These are phyloP conservation scores for Trichophyton schoenleinii DNA, from an alignment of 2,329 filamentous ascomycete species.

Conservation along the genomic window DNA sequence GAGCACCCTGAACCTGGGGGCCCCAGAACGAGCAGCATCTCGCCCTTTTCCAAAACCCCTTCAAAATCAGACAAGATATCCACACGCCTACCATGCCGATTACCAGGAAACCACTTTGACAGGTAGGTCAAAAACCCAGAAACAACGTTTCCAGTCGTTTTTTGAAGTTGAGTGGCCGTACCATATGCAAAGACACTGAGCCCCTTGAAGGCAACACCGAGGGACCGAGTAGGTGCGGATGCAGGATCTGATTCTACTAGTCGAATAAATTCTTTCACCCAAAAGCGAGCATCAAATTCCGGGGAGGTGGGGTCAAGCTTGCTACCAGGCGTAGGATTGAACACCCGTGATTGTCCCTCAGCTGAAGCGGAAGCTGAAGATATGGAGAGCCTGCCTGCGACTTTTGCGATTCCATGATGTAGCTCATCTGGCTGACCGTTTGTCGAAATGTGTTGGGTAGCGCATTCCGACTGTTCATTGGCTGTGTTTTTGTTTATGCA, in stretches of 20 bases:
- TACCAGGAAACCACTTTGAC: conserved; percentile 11
- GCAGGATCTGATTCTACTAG: not conserved
- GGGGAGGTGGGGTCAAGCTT: not conserved
- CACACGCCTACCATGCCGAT: conserved; percentile 5
- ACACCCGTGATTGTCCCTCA: not conserved
- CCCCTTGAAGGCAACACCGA: conserved; percentile 27
- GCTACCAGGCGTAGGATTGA: not conserved
- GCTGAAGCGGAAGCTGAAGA: not conserved
- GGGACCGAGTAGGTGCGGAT: not conserved
- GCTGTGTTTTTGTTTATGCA: too few species aligned
- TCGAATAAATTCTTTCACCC: not conserved
- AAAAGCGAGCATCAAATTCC: not conserved
- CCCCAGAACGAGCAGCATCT: conserved; percentile 39
- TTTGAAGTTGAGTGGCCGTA: conserved; percentile 32
- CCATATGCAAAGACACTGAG: conserved; percentile 28
- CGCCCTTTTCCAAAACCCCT: not conserved
- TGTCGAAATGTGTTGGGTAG: too few species aligned
- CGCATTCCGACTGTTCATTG: too few species aligned
- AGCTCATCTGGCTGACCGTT: not conserved
- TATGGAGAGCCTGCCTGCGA: not conserved
- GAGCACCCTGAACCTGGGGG: conserved; percentile 49
- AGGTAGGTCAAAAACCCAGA: conserved; percentile 16
- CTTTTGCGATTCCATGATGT: not conserved
- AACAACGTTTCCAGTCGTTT: conserved; percentile 31
- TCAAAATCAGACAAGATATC: not conserved